Percentiles rank a stretch among this genome's conserved stretches.
phyloP scores from a whole-genome alignment of 306 rosid genomes.

The Morella rubra region DNA sequence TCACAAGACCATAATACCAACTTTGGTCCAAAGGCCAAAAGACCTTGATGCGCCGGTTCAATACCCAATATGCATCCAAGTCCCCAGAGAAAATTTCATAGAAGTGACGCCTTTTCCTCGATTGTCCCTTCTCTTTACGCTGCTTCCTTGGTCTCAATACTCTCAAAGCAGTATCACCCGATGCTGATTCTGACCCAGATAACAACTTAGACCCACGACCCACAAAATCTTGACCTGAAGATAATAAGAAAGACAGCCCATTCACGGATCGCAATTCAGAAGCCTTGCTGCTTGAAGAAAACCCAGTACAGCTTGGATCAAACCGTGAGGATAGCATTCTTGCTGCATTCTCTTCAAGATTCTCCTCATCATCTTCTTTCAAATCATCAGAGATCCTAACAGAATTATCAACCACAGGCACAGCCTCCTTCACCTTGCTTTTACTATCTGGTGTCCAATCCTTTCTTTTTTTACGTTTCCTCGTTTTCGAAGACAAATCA shows the following conservation, averaged over 20 bases:
- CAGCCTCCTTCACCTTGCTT: slow-evolving; percentile 43
- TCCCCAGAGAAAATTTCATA: slow-evolving; percentile 68
- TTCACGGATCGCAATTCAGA: slow-evolving; percentile 49
- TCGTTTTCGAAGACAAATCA: slow-evolving; percentile 44
- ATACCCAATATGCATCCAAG: slow-evolving; percentile 70
- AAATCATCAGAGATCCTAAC: slow-evolving; percentile 43
- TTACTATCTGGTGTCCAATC: slow-evolving; percentile 36
- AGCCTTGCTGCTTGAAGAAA: slow-evolving; percentile 58
- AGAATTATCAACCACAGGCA: slow-evolving; percentile 42
- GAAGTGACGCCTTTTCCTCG: slow-evolving; percentile 86
- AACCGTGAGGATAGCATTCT: slow-evolving; percentile 97
- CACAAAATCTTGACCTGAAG: slow-evolving; percentile 55
- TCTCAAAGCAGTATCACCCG: slow-evolving; percentile 70
- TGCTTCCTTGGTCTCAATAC: slow-evolving; percentile 81
- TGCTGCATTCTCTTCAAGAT: slow-evolving; percentile 98
- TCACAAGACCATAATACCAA: slow-evolving; percentile 88
- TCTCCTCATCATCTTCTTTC: slow-evolving; percentile 77
- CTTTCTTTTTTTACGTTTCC: slow-evolving; percentile 51
- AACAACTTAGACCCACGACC: slow-evolving; percentile 44
- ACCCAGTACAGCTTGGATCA: slow-evolving; percentile 94
- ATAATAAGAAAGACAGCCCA: slow-evolving; percentile 48
- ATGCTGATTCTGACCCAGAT: slow-evolving; percentile 64
- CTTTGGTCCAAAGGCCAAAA: slow-evolving; percentile 97
- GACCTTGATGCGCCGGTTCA: slow-evolving; percentile 73
- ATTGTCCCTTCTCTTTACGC: slow-evolving; percentile 51